Evolutionary conservation across 202 grass and related monocot genomes (phyloP).

Genomic region (Zoysia matrella): DNA sequence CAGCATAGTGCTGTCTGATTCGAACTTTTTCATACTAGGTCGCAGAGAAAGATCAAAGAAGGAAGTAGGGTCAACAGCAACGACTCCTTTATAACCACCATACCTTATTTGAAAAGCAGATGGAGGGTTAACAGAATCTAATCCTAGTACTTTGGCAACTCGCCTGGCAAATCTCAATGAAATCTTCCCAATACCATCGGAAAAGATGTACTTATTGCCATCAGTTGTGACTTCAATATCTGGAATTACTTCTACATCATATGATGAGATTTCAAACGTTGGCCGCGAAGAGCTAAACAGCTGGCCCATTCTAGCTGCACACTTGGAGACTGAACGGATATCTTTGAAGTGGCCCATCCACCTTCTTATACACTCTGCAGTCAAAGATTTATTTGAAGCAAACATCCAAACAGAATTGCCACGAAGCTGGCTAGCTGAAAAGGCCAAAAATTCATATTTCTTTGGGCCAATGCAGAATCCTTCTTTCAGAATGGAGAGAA

Average conservation of each 20-base stretch:
- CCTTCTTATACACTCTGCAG: slow-evolving; percentile 71
- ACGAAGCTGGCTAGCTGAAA: slow-evolving; percentile 96
- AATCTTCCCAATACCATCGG: slow-evolving; percentile 93
- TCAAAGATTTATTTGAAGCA: slow-evolving; percentile 80
- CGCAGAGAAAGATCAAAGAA: slow-evolving; percentile 71
- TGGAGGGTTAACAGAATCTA: slow-evolving; percentile 55
- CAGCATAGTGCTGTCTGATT: slow-evolving; percentile 80
- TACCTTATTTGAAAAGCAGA: slow-evolving; percentile 98
- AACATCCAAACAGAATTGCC: slow-evolving; percentile 98
- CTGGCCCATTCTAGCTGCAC: slow-evolving; percentile 98
- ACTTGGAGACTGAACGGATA: slow-evolving; percentile 89
- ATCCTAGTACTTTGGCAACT: slow-evolving; percentile 61
- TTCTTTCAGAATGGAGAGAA: slow-evolving; percentile 82
- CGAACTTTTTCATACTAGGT: slow-evolving; percentile 94
- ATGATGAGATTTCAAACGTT: slow-evolving; percentile 54
- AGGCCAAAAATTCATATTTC: slow-evolving; percentile 94
- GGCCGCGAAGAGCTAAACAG: slow-evolving; percentile 89
- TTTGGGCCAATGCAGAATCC: slow-evolving; percentile 78
- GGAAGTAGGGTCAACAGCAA: slow-evolving; percentile 67
- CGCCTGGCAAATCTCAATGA: slow-evolving; percentile 65
- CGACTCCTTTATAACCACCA: slow-evolving; percentile 93
- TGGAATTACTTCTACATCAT: slow-evolving; percentile 68
- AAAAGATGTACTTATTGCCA: slow-evolving; percentile 80
- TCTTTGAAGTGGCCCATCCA: slow-evolving; percentile 91
- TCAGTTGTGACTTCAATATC: slow-evolving; percentile 85